Percentiles rank a stretch among this genome's conserved stretches.
These are phyloP conservation scores for Marsdenia floribunda DNA, from an alignment of 257 asterid genomes.

Conservation along the genomic window DNA sequence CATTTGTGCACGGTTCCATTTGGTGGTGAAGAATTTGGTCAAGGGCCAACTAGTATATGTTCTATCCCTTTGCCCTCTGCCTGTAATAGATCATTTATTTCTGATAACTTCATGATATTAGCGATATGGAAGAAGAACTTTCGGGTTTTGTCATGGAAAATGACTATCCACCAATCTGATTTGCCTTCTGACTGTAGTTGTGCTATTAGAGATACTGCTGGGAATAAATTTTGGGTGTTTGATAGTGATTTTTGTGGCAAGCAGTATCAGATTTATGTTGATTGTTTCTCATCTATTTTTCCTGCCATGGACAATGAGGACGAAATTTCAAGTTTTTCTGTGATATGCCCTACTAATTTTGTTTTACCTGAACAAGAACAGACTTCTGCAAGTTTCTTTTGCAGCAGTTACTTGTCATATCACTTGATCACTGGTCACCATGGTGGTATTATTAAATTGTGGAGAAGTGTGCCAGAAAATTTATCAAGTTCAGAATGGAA, in stretches of 20 bases:
- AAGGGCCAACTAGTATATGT: slow-evolving; percentile 51
- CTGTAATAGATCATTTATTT: slow-evolving; percentile 41
- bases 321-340: slow-evolving; percentile 61
- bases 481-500: slow-evolving; percentile 52
- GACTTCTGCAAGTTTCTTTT: slow-evolving; percentile 32
- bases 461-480: slow-evolving; percentile 68
- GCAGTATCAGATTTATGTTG: slow-evolving; percentile 45
- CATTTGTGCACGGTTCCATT: slow-evolving; percentile 55
- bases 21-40: slow-evolving; percentile 32
- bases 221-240: slow-evolving; percentile 39
- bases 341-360: slow-evolving; percentile 46
- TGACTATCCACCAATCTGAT: slow-evolving; percentile 51
- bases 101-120: slow-evolving; percentile 62
- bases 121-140: slow-evolving; percentile 69
- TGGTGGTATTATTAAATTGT: slow-evolving; percentile 68
- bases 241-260: slow-evolving; percentile 52
- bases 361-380: slow-evolving; percentile 35
- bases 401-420: slow-evolving; percentile 50
- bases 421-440: slow-evolving; percentile 73
- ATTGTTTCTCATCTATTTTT: slow-evolving; percentile 62
- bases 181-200: slow-evolving; percentile 29
- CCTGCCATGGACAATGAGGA: slow-evolving; percentile 55
- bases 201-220: slow-evolving; percentile 20
- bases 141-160: slow-evolving; percentile 81
- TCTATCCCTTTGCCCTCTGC: slow-evolving; percentile 59